These are phyloP conservation scores for Fremontodendron californicum DNA, from an alignment of 345 rosid species.

Conservation along the genomic window DNA sequence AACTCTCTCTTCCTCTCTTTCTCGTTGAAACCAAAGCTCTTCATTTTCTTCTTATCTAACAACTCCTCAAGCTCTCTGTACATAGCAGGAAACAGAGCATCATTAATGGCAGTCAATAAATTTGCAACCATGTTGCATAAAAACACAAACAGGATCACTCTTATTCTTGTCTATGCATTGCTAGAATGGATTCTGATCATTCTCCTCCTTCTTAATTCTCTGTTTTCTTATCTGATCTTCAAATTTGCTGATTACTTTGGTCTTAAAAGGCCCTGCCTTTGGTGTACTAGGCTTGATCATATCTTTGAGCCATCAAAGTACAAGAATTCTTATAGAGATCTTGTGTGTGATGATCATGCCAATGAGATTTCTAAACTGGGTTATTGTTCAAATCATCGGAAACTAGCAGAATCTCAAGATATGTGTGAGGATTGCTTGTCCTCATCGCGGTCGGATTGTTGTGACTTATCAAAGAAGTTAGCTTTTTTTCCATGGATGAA, in stretches of 20 bases:
- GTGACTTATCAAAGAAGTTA: slow-evolving; percentile 28
- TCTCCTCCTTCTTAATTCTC: slow-evolving; percentile 74
- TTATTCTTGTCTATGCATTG: slow-evolving; percentile 70
- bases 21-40: slow-evolving; percentile 22
- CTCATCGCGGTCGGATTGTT: slow-evolving; percentile 23
- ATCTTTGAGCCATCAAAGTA: slow-evolving; percentile 47
- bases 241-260: slow-evolving; percentile 83
- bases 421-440: slow-evolving; percentile 57
- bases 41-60: slow-evolving; percentile 5
- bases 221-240: slow-evolving; percentile 73
- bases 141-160: slow-evolving; percentile 67
- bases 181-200: slow-evolving; percentile 87
- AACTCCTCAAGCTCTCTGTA: slow-evolving; percentile 21
- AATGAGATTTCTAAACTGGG: slow-evolving; percentile 51
- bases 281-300: slow-evolving; percentile 82
- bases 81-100: slow-evolving; percentile 26
- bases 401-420: slow-evolving; percentile 40
- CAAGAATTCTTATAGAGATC: slow-evolving; percentile 50
- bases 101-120: slow-evolving; percentile 77
- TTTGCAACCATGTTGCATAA: slow-evolving; percentile 75
- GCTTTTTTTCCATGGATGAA: slow-evolving; percentile 47
- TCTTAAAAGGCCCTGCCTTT: slow-evolving; percentile 76
- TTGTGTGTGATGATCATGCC: slow-evolving; percentile 75
- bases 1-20: slow-evolving; percentile 23
- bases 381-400: slow-evolving; percentile 44